phyloP scores from a whole-genome alignment of 2,329 filamentous ascomycete species.

The Calonectria multiphialidica region DNA sequence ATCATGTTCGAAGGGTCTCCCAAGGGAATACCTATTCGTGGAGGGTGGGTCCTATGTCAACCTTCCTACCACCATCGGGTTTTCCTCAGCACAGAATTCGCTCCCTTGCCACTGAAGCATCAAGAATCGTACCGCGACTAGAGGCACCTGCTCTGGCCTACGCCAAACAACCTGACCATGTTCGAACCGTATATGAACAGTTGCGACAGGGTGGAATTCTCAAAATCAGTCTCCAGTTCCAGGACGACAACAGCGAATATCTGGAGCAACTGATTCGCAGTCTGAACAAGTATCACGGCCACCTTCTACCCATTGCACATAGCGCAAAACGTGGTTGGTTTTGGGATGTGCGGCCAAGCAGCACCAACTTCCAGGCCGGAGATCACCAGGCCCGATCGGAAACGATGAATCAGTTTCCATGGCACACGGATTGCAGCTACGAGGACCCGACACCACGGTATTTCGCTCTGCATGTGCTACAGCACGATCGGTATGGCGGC shows the following conservation, averaged over 20 bases:
- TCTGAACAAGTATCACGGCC: conserved; percentile 49
- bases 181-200: conserved; percentile 29
- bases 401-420: conserved; percentile 56
- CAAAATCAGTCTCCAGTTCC: conserved; percentile 50
- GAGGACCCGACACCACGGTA: conserved; percentile 51
- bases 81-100: background rate
- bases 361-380: conserved; percentile 42
- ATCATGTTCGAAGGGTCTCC: background rate
- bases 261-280: conserved; percentile 47
- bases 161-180: conserved; percentile 31
- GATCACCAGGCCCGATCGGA: conserved; percentile 53
- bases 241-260: conserved; percentile 49
- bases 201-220: conserved; percentile 47
- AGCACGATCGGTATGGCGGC: conserved; percentile 53
- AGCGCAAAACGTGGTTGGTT: conserved; percentile 57
- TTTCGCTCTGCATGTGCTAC: conserved; percentile 57
- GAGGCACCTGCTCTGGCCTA: conserved; percentile 26
- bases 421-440: conserved; percentile 60
- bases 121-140: conserved; percentile 20
- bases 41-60: background rate
- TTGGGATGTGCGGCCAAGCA: conserved; percentile 55
- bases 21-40: background rate
- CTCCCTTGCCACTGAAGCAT: conserved; percentile 12
- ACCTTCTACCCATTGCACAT: conserved; percentile 54
- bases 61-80: background rate